Base-by-base conservation (phyloP, 768 basidiomycete species). In the Leucocoprinus sp. region DNA sequence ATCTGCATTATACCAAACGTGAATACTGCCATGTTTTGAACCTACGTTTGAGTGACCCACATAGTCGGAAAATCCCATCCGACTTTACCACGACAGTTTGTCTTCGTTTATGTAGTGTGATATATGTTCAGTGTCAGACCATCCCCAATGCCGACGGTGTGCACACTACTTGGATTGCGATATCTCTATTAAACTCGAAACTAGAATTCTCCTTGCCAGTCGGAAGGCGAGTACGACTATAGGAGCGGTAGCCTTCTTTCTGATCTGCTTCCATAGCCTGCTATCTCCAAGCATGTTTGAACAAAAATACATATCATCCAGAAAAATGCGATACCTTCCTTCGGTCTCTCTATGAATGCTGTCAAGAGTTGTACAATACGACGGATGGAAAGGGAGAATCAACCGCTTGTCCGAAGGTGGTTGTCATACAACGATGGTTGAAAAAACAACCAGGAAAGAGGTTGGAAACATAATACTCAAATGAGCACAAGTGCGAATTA, bases 261-360 rank as follows among this genome's bases (percentile, higher is more conserved):
- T 21, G 5, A 15, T 19, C 48, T 2, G 14, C 24, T 37, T 6
- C 27, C 15, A 14, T 53, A 86, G 84, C 84, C 0, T 86, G 84
- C 55, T 59, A 66, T 17, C 63, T 86, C 2, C 84, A 85, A 35
- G 45, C 64, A 1, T 87, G 84, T 55, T 65, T 86, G 23, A 70
- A 69, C 42, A 77, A 71, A 49, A 72, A 85, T 57, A 82, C 78
- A 0, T 85, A 83, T 54, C 54, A 52, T 2, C 83, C 80, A 0
- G 81, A 83, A 15, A 77, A 71, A 50, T 87, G 84, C 54, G 65
- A 78, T 34, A 55, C 61, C 7, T 57, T 69, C 8, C 55, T 85
- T 17, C 64, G 71, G 41, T 65, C 61, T 18, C 67, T 87, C 14
- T 86, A 86, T 55, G 46, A 55, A 46, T 86, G 84, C 51, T 87